These are phyloP conservation scores for Fusarium irregulare DNA, from an alignment of 2,329 filamentous ascomycete genomes.

Conservation along the genomic window DNA sequence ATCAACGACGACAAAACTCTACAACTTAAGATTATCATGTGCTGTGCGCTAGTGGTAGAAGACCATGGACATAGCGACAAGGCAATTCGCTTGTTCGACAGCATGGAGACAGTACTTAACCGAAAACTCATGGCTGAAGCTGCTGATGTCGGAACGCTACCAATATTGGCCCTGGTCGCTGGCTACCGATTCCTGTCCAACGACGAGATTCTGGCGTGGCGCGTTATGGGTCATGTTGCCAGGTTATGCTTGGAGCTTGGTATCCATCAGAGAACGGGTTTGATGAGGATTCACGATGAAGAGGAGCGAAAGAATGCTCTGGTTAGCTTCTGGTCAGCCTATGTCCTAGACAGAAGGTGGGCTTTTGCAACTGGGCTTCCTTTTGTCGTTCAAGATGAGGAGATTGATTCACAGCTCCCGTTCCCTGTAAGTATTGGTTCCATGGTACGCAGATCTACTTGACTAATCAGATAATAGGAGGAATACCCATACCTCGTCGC, in stretches of 20 bases:
- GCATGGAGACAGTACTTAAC: slow-evolving; percentile 78
- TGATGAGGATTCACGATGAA: slow-evolving; percentile 75
- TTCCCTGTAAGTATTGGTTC: slow-evolving; percentile 71
- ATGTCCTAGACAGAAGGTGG: slow-evolving; percentile 87
- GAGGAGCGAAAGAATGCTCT: slow-evolving; percentile 75
- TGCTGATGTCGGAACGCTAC: slow-evolving; percentile 60
- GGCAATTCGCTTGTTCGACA: slow-evolving; percentile 78
- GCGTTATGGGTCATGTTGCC: slow-evolving; percentile 84
- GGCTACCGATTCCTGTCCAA: slow-evolving; percentile 86
- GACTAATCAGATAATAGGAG: slow-evolving; percentile 52
- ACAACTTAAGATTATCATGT: slow-evolving; percentile 85
- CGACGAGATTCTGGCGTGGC: slow-evolving; percentile 87
- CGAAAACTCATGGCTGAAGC: slow-evolving; percentile 68
- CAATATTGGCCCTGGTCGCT: slow-evolving; percentile 63
- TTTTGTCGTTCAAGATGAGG: slow-evolving; percentile 84
- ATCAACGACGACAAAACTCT: slow-evolving; percentile 68
- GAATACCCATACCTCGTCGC: slow-evolving; percentile 78
- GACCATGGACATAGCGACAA: slow-evolving; percentile 81
- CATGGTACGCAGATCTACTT: background rate
- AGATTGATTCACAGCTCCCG: slow-evolving; percentile 83
- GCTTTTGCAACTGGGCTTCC: slow-evolving; percentile 90
- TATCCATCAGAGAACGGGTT: slow-evolving; percentile 81
- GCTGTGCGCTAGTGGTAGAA: slow-evolving; percentile 80
- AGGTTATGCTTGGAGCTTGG: slow-evolving; percentile 84
- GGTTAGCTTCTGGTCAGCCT: slow-evolving; percentile 86